Conservation (phyloP, 179 eudicot species). For the Silene vulgaris region DNA sequence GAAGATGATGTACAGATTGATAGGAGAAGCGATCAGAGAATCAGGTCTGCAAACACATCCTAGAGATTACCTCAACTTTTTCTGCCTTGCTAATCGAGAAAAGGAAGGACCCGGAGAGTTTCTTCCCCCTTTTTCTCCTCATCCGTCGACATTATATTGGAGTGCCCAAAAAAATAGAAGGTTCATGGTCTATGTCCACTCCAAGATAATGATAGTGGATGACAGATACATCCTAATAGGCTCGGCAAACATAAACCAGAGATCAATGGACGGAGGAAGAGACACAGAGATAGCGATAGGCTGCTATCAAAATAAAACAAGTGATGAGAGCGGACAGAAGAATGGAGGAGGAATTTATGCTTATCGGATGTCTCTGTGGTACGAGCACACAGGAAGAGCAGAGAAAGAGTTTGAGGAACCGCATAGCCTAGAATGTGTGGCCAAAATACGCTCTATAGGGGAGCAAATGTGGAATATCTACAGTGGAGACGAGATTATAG, state of each 20-base stretch:
- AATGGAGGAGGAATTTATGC: constrained; percentile 48
- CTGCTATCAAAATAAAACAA: constrained; percentile 52
- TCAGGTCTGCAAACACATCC: constrained; percentile 55
- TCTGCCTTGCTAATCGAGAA: constrained; percentile 94
- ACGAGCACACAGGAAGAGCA: constrained; percentile 66
- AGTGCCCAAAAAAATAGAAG: constrained; percentile 74
- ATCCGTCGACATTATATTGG: constrained; percentile 58
- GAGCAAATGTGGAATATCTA: constrained; percentile 68
- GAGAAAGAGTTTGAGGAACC: constrained; percentile 53
- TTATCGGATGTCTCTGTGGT: constrained; percentile 79
- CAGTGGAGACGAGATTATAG: constrained; percentile 55
- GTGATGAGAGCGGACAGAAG: constrained; percentile 22
- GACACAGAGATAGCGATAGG: constrained; percentile 97
- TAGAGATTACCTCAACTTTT: constrained; percentile 77
- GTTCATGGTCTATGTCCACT: constrained; percentile 95
- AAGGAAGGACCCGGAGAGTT: constrained; percentile 52
- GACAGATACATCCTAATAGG: constrained; percentile 78
- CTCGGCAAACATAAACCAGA: constrained; percentile 86
- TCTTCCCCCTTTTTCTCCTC: constrained; percentile 69
- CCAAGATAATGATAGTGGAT: constrained; percentile 97
- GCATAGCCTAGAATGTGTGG: constrained; percentile 53
- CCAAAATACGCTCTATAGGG: constrained; percentile 47
- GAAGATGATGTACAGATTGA: constrained; percentile 75
- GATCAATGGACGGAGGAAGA: constrained; percentile 90
- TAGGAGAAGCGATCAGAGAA: constrained; percentile 65